Conservation (phyloP, 441 rosid species). For the Gossypium davidsonii region DNA sequence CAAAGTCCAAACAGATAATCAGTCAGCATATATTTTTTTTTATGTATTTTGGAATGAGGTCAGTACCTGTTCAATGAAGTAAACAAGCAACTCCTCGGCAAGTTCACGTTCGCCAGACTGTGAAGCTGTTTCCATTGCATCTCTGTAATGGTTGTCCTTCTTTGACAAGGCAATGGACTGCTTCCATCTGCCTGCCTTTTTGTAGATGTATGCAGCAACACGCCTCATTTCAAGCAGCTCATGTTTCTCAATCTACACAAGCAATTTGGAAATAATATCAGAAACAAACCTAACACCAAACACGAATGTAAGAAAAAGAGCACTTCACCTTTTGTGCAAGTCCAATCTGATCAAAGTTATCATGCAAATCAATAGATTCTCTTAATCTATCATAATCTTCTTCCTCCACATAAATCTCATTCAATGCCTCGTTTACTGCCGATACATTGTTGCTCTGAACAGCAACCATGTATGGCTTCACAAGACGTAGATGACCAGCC, state of each 20-base stretch:
- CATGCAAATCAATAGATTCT: slow-evolving; percentile 82
- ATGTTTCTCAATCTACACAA: slow-evolving; percentile 82
- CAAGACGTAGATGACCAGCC: slow-evolving; percentile 95
- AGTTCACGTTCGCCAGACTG: slow-evolving; percentile 98
- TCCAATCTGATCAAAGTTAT: slow-evolving; percentile 84
- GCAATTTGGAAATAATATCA: slow-evolving; percentile 3
- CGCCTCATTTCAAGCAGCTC: slow-evolving; percentile 99
- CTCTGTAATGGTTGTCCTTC: slow-evolving; percentile 89
- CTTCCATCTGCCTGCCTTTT: slow-evolving; percentile 99
- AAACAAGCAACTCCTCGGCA: slow-evolving; percentile 94
- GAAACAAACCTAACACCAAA: slow-evolving; percentile 36
- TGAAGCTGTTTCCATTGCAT: slow-evolving; percentile 99
- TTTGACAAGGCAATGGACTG: slow-evolving; percentile 94
- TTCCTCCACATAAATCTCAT: slow-evolving; percentile 86
- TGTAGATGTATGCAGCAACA: slow-evolving; percentile 96
- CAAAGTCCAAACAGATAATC: background rate
- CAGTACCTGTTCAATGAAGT: slow-evolving; percentile 88
- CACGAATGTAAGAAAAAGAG: background rate
- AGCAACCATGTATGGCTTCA: slow-evolving; percentile 98
- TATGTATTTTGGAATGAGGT: background rate
- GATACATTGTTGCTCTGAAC: slow-evolving; percentile 93
- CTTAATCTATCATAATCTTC: slow-evolving; percentile 93
- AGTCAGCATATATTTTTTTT: background rate
- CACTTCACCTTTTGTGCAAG: slow-evolving; percentile 76
- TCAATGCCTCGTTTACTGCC: slow-evolving; percentile 93